A percentile compares a stretch with the other conserved stretches of the same genome.
These are phyloP conservation scores for Melanogaster broomeanus DNA, from an alignment of 768 basidiomycete species.

Conservation along the genomic window DNA sequence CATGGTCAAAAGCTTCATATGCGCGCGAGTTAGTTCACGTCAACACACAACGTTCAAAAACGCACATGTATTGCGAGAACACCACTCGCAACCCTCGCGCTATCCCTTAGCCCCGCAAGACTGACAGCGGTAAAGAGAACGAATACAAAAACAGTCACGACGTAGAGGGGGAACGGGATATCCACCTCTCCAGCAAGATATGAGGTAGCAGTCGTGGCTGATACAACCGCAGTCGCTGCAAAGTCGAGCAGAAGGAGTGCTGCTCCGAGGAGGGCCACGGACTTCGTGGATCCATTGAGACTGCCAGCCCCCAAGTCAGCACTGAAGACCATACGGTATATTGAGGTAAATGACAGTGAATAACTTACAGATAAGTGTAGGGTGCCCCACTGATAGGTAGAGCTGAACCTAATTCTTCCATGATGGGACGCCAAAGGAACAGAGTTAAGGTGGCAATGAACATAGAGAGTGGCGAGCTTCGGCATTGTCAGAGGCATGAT, in stretches of 20 bases:
- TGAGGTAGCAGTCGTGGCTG: conserved; percentile 68
- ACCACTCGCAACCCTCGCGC: conserved; percentile 56
- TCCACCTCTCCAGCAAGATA: conserved; percentile 67
- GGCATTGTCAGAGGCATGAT: not conserved
- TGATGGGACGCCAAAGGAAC: conserved; percentile 73
- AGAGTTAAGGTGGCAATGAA: conserved; percentile 61
- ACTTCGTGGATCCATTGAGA: conserved; percentile 63
- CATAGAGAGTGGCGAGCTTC: conserved; percentile 69
- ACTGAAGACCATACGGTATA: not conserved
- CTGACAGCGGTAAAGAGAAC: conserved; percentile 54
- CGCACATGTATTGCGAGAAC: conserved; percentile 63
- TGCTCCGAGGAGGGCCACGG: conserved; percentile 63
- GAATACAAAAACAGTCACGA: conserved; percentile 55
- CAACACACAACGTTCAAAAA: not conserved
- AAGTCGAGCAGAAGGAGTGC: conserved; percentile 72
- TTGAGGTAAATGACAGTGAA: not conserved
- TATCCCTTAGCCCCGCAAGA: conserved; percentile 61
- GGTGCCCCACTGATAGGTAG: conserved; percentile 71
- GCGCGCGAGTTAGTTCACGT: not conserved
- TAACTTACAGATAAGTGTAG: conserved; percentile 63
- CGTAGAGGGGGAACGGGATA: conserved; percentile 56
- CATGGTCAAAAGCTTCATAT: conserved; percentile 55
- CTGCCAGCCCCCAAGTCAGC: conserved; percentile 38
- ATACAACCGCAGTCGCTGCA: conserved; percentile 66
- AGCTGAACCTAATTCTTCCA: conserved; percentile 72